Conservation (phyloP, 2,329 filamentous ascomycete species). For the Ophiostoma sp. region DNA sequence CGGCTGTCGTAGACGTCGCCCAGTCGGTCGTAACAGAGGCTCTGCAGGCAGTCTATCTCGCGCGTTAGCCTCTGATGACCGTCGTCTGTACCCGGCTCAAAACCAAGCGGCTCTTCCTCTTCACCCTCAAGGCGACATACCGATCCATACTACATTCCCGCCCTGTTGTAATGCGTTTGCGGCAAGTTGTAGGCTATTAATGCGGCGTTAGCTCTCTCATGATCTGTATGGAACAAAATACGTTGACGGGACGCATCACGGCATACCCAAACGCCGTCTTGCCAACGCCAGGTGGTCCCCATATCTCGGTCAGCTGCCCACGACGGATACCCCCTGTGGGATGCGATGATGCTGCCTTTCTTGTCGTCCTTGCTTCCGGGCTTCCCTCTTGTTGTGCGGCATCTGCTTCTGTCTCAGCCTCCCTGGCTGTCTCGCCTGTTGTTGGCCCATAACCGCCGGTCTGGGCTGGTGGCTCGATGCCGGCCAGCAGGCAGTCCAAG, state of each 20-base stretch:
- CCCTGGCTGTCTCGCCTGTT: neutral
- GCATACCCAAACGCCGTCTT: slow-evolving; percentile 81
- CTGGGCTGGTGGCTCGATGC: slow-evolving; percentile 28
- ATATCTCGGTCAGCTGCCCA: slow-evolving; percentile 82
- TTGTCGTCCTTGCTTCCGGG: neutral
- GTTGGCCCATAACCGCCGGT: neutral
- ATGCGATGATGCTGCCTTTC: neutral
- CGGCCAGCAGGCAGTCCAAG: slow-evolving; percentile 53
- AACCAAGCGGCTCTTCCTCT: too few relatives aligned
- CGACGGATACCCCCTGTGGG: slow-evolving; percentile 62
- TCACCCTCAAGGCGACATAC: slow-evolving; percentile 50
- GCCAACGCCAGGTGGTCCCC: slow-evolving; percentile 81
- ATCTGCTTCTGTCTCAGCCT: neutral
- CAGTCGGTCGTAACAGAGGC: slow-evolving; percentile 43
- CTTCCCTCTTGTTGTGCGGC: neutral
- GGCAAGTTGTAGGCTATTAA: slow-evolving; percentile 55
- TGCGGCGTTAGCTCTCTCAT: neutral
- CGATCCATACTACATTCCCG: slow-evolving; percentile 76
- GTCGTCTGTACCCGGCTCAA: too few relatives aligned
- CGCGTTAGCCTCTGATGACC: neutral
- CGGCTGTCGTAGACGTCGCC: slow-evolving; percentile 32
- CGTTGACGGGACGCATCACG: neutral
- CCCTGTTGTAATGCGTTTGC: slow-evolving; percentile 62
- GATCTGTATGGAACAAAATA: neutral
- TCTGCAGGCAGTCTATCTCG: slow-evolving; percentile 50